Evolutionary conservation across 2,329 filamentous ascomycete species (phyloP).

Genomic region (Colletotrichum brevisporum): DNA sequence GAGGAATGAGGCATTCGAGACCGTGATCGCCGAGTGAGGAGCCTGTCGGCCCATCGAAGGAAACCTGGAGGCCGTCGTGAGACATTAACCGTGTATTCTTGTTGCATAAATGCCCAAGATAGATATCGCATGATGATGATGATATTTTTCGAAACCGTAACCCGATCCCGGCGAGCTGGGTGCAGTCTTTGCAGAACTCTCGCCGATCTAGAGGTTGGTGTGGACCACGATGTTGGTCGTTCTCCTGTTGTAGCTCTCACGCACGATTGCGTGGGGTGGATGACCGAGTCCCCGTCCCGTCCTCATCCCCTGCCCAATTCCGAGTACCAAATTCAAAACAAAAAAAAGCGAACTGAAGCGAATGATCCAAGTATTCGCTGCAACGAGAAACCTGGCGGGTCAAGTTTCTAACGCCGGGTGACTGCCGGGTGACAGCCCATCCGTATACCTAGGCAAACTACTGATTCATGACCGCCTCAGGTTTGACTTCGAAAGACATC

Average conservation of each 20-base stretch:
- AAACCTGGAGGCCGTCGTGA: constrained; percentile 33
- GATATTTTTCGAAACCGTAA: constrained; percentile 23
- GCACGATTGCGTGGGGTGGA: not conserved
- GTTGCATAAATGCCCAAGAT: constrained; percentile 10
- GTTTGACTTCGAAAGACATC: constrained; percentile 46
- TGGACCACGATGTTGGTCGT: constrained; percentile 27
- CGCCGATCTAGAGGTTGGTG: constrained; percentile 33
- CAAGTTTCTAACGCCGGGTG: not conserved
- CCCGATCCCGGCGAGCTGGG: constrained; percentile 26
- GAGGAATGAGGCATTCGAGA: constrained; percentile 4
- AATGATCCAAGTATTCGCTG: not conserved
- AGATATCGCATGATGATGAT: constrained; percentile 26
- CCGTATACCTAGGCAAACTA: constrained; percentile 20
- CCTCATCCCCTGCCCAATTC: not conserved
- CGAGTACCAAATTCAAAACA: constrained; percentile 20
- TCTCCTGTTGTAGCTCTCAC: constrained; percentile 26
- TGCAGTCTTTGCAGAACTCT: constrained; percentile 39
- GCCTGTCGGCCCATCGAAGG: constrained; percentile 9
- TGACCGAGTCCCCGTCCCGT: not conserved
- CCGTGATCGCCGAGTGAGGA: not conserved
- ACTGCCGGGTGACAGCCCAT: not conserved
- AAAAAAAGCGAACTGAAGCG: constrained; percentile 27
- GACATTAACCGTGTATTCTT: constrained; percentile 36
- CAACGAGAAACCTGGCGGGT: constrained; percentile 2
- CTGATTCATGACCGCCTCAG: constrained; percentile 52